Evolutionary conservation across 1,284 basidiomycete species (phyloP).

Genomic region (Moesziomyces sp.): DNA sequence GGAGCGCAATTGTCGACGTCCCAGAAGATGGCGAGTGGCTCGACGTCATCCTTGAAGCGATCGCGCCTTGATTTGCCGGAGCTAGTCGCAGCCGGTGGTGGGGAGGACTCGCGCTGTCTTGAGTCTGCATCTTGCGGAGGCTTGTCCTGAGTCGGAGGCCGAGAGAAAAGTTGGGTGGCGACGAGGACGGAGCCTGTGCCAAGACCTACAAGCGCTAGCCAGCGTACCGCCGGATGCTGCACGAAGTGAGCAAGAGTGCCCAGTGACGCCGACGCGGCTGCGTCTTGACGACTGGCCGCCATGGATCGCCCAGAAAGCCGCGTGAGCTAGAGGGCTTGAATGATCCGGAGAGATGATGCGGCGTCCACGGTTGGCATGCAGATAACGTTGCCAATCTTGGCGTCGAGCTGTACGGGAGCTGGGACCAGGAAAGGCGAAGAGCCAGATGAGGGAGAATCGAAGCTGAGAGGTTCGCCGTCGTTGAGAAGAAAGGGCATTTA

Average conservation of each 20-base stretch:
- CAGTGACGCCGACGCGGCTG: conserved; percentile 28
- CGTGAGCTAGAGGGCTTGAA: background rate
- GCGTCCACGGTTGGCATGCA: too few relatives aligned
- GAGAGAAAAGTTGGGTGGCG: conserved; percentile 13
- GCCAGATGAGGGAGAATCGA: too few relatives aligned
- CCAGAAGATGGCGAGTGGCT: conserved; percentile 60
- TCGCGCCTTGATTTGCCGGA: conserved; percentile 25
- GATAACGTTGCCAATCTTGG: too few relatives aligned
- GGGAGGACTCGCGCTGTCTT: conserved; percentile 10
- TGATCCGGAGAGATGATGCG: too few relatives aligned
- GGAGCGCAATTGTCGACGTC: conserved; percentile 62
- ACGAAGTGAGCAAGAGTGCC: conserved; percentile 19
- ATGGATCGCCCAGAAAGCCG: conserved; percentile 9
- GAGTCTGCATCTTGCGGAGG: conserved; percentile 4
- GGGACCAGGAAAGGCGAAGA: too few relatives aligned
- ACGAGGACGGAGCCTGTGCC: conserved; percentile 31
- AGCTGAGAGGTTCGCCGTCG: too few relatives aligned
- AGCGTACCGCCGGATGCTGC: conserved; percentile 29
- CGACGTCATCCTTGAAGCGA: conserved; percentile 31
- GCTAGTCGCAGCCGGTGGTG: conserved; percentile 7
- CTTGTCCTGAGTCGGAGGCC: background rate
- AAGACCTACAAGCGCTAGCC: conserved; percentile 32
- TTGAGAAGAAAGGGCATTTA: too few relatives aligned
- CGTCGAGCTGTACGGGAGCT: too few relatives aligned
- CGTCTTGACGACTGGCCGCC: conserved; percentile 28